Conservation (phyloP, 1,139 yeast genomes). For the Yamadazyma spencermartinsiae region DNA sequence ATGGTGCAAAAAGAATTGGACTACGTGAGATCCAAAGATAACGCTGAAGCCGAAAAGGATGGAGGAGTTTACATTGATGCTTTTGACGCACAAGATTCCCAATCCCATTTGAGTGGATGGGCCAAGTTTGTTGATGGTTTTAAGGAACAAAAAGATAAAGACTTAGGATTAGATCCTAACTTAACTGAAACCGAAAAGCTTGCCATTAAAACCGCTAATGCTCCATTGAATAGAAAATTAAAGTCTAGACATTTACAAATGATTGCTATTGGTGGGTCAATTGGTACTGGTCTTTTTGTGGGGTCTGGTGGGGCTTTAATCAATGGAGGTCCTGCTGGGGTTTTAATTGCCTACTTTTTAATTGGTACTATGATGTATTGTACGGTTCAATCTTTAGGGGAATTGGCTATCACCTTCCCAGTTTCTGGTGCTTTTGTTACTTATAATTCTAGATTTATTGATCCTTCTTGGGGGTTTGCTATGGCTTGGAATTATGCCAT, state of each 20-base stretch:
- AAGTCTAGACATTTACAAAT: conserved; percentile 70
- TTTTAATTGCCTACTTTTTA: conserved; percentile 60
- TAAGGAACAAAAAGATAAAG: conserved; percentile 49
- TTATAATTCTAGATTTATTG: conserved; percentile 65
- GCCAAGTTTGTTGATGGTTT: conserved; percentile 54
- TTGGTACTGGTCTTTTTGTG: conserved; percentile 77
- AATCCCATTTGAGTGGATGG: conserved; percentile 36
- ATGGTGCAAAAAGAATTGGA: conserved; percentile 49
- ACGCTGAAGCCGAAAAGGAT: conserved; percentile 39
- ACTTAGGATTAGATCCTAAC: conserved; percentile 60
- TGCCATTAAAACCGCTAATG: conserved; percentile 62
- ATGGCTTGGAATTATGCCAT: conserved; percentile 74
- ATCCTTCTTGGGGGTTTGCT: conserved; percentile 77
- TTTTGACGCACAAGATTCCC: conserved; percentile 31
- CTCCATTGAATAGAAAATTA: conserved; percentile 67
- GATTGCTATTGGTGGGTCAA: conserved; percentile 88
- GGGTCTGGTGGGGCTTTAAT: conserved; percentile 59
- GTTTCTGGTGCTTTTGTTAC: conserved; percentile 74
- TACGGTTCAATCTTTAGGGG: conserved; percentile 72
- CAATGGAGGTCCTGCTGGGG: conserved; percentile 76
- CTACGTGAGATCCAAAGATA: conserved; percentile 41
- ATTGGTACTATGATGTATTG: conserved; percentile 53
- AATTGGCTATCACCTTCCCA: conserved; percentile 70
- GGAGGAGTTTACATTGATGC: conserved; percentile 48
- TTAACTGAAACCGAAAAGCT: conserved; percentile 64